These are phyloP conservation scores for Sergeia podlipaevii DNA, from an alignment of 208 protist species.

Conservation along the genomic window DNA sequence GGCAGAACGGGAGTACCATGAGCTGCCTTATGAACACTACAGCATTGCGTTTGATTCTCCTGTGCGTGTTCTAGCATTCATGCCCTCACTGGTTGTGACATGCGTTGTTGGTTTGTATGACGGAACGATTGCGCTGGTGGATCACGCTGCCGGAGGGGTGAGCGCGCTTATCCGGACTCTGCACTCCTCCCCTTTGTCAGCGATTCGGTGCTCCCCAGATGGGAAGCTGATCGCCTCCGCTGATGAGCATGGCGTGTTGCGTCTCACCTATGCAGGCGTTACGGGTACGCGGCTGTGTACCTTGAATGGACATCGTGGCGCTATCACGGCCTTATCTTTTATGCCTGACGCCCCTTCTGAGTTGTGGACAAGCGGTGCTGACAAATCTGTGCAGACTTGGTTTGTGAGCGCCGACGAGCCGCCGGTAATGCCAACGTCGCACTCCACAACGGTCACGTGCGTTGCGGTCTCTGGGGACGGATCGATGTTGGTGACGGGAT, in stretches of 20 bases:
- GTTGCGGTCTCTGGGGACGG: slow-evolving; percentile 44
- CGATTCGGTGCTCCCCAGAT: slow-evolving; percentile 55
- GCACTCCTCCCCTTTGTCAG: slow-evolving; percentile 57
- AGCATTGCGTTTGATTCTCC: slow-evolving; percentile 18
- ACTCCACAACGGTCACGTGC: slow-evolving; percentile 51
- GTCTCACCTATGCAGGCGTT: slow-evolving; percentile 55
- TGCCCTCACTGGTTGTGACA: slow-evolving; percentile 62
- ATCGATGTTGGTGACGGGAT: slow-evolving; percentile 53
- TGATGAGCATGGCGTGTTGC: slow-evolving; percentile 62
- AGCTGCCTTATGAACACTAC: slow-evolving; percentile 13
- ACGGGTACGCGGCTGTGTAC: slow-evolving; percentile 42
- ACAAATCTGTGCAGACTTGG: slow-evolving; percentile 45
- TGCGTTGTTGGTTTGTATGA: slow-evolving; percentile 66
- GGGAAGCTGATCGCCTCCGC: slow-evolving; percentile 67
- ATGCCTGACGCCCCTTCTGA: slow-evolving; percentile 10
- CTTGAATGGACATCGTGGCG: slow-evolving; percentile 62
- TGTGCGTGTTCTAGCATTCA: slow-evolving; percentile 55
- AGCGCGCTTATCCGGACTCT: slow-evolving; percentile 33
- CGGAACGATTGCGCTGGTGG: slow-evolving; percentile 55
- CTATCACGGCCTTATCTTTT: slow-evolving; percentile 57
- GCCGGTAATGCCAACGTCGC: slow-evolving; percentile 17
- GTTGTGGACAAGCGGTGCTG: slow-evolving; percentile 33
- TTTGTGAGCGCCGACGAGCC: slow-evolving; percentile 13
- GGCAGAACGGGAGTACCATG: background rate
- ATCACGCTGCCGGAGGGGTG: slow-evolving; percentile 41